Percentiles rank a stretch among this genome's conserved stretches.
These are phyloP conservation scores for Tetrapisispora nanseiensis DNA, from an alignment of 805 yeast species.

Conservation along the genomic window DNA sequence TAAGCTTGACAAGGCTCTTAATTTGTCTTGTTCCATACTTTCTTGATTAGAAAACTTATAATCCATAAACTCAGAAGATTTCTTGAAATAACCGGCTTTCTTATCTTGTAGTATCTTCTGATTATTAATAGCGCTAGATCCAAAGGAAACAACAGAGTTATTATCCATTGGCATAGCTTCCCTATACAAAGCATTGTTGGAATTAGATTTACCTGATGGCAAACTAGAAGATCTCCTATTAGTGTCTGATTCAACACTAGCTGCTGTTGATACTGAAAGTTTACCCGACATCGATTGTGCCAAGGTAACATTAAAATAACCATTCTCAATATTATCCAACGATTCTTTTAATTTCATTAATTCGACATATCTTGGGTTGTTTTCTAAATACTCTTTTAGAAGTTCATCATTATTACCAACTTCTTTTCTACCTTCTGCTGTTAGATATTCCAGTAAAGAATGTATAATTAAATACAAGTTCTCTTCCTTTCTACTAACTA, in stretches of 20 bases:
- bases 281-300: constrained; percentile 38
- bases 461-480: constrained; percentile 12
- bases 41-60: constrained; percentile 2
- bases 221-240: constrained; percentile 1
- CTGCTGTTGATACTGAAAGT: constrained; percentile 17
- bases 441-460: constrained; percentile 8
- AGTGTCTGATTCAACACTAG: constrained; percentile 15
- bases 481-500: constrained; percentile 59
- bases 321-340: constrained; percentile 55
- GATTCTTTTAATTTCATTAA: constrained; percentile 46
- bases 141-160: constrained; percentile 17
- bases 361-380: constrained; percentile 24
- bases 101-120: constrained; percentile 6
- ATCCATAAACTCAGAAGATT: constrained; percentile 4
- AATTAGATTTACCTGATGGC: not conserved
- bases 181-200: constrained; percentile 15
- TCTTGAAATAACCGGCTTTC: constrained; percentile 20
- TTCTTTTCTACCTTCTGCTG: not conserved
- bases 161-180: constrained; percentile 22
- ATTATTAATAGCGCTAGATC: constrained; percentile 10
- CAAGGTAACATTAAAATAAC: constrained; percentile 45
- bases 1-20: constrained; percentile 1
- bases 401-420: constrained; percentile 12
- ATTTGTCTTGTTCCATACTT: constrained; percentile 6
- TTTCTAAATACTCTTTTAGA: constrained; percentile 16